Conservation (phyloP, 108 stramenopile species). For the Hondaea fermentalgiana region DNA sequence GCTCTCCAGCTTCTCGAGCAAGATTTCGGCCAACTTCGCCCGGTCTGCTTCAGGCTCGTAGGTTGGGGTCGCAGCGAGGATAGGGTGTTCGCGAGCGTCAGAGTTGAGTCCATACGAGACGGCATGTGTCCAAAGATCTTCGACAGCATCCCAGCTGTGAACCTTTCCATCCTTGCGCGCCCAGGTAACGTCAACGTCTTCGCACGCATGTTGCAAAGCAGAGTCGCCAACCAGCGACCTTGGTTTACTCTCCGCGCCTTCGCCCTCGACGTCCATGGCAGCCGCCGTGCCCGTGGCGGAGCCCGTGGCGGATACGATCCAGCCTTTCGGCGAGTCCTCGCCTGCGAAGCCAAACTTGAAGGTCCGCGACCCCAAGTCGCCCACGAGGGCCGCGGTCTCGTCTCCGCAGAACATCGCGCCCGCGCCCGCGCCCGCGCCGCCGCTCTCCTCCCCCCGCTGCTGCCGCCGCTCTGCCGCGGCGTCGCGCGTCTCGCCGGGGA, state of each 20-base stretch:
- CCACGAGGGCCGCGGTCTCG: constrained; percentile 11
- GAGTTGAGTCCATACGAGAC: not conserved
- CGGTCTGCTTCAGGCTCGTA: not conserved
- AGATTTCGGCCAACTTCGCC: not conserved
- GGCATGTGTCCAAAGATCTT: not conserved
- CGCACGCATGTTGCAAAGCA: not conserved
- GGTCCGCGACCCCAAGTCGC: not conserved
- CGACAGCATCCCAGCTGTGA: not conserved
- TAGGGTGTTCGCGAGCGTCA: not conserved
- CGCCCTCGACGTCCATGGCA: not conserved
- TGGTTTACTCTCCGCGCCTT: not conserved
- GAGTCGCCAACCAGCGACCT: not conserved
- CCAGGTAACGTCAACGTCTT: not conserved
- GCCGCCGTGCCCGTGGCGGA: not conserved
- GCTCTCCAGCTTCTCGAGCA: not conserved
- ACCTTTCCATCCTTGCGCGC: not conserved
- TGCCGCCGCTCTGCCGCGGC: no score
- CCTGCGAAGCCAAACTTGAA: constrained; percentile 21
- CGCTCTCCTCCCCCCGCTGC: no score
- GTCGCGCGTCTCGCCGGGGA: no score
- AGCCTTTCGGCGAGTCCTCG: not conserved
- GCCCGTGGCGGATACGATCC: not conserved
- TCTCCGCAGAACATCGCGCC: not conserved
- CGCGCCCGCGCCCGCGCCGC: no score
- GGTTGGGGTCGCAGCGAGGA: constrained; percentile 46